Evolutionary conservation across 306 rosid species (phyloP).

Genomic region (Senna tora): DNA sequence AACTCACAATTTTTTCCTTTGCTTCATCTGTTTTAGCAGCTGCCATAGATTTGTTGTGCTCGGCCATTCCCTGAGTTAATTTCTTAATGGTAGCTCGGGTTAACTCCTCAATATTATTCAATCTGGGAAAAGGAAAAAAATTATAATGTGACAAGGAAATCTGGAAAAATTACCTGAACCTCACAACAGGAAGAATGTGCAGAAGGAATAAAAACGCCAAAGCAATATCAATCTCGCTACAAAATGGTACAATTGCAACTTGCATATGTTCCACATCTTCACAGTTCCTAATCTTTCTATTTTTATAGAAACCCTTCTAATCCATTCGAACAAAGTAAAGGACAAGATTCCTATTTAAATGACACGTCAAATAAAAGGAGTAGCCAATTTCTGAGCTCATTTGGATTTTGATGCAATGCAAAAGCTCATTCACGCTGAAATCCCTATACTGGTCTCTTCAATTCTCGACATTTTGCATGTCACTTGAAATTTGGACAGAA

Average conservation of each 20-base stretch:
- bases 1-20: conserved; percentile 63
- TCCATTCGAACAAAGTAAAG: background rate
- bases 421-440: background rate
- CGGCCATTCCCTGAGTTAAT: conserved; percentile 81
- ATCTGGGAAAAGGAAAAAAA: conserved; percentile 42
- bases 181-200: background rate
- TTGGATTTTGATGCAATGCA: background rate
- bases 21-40: conserved; percentile 80
- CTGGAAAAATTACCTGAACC: background rate
- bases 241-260: background rate
- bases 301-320: background rate
- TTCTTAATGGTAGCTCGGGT: conserved; percentile 76
- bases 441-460: background rate
- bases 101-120: conserved; percentile 67
- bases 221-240: background rate
- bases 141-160: background rate
- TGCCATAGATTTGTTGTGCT: conserved; percentile 73
- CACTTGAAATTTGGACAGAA: background rate
- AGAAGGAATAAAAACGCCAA: background rate
- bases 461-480: background rate
- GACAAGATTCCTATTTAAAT: background rate
- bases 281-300: background rate
- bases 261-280: background rate
- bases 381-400: background rate
- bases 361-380: background rate